A percentile compares a stretch with the other conserved stretches of the same genome.
These are phyloP conservation scores for Anisogramma anomala DNA, from an alignment of 2,329 filamentous ascomycete genomes.

Conservation along the genomic window DNA sequence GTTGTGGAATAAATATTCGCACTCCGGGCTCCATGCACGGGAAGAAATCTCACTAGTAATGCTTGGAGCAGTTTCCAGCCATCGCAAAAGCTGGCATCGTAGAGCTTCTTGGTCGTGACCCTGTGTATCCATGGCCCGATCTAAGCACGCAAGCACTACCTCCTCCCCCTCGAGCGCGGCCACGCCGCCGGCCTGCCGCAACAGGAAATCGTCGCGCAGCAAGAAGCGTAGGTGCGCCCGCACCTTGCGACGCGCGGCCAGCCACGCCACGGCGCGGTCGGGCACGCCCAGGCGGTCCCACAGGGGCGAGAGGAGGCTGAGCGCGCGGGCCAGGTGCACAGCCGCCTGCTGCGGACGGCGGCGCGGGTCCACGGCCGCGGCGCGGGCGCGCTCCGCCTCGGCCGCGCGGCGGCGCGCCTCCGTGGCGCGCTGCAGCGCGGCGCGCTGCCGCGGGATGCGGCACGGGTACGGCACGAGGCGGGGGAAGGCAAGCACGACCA, in stretches of 20 bases:
- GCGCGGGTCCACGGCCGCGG: conserved; percentile 23
- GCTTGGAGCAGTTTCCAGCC: no score
- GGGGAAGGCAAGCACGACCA: conserved; percentile 62
- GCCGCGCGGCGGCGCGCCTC: conserved; percentile 41
- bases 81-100: no score
- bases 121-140: conserved; percentile 58
- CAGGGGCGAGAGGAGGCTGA: conserved; percentile 33
- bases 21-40: no score
- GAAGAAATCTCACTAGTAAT: no score
- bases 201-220: conserved; percentile 56
- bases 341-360: conserved; percentile 7
- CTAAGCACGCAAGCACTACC: conserved; percentile 57
- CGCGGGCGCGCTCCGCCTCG: conserved; percentile 35
- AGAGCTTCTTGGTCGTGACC: no score
- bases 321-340: conserved; percentile 30
- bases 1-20: no score
- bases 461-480: conserved; percentile 68
- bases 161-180: conserved; percentile 49
- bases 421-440: conserved; percentile 43
- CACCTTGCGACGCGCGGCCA: conserved; percentile 44
- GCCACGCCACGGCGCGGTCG: conserved; percentile 30
- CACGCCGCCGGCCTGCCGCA: conserved; percentile 52
- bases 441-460: conserved; percentile 65
- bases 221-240: conserved; percentile 49
- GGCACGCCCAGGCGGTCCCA: conserved; percentile 36